Percentiles rank a stretch among this genome's conserved stretches.
phyloP scores from a whole-genome alignment of 2,329 filamentous ascomycete species.

The Xylaria sp. region DNA sequence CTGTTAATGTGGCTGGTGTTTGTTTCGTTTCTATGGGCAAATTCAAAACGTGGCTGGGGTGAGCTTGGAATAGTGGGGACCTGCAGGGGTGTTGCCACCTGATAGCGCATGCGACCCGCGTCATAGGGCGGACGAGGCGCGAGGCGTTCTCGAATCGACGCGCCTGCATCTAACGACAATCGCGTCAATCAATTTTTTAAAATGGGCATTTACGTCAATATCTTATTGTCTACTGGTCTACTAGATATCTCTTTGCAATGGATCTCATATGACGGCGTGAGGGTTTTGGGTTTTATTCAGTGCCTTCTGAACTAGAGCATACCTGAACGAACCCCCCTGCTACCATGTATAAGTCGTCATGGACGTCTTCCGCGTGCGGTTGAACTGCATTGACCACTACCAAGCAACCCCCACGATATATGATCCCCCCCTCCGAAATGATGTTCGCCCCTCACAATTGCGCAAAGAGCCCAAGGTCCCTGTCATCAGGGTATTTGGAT shows the following conservation, averaged over 20 bases:
- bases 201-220: neutral
- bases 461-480: slow-evolving; percentile 79
- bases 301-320: neutral
- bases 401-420: slow-evolving; percentile 81
- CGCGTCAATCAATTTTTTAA: slow-evolving; percentile 13
- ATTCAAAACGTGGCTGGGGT: slow-evolving; percentile 23
- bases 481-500: slow-evolving; percentile 89
- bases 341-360: slow-evolving; percentile 48
- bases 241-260: neutral
- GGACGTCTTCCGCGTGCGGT: slow-evolving; percentile 86
- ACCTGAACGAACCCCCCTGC: slow-evolving; percentile 1
- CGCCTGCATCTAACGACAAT: slow-evolving; percentile 27
- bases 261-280: slow-evolving; percentile 14
- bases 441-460: slow-evolving; percentile 67
- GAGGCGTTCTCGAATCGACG: slow-evolving; percentile 23
- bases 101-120: slow-evolving; percentile 37
- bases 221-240: neutral
- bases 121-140: slow-evolving; percentile 16
- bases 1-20: slow-evolving; percentile 31
- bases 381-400: slow-evolving; percentile 98
- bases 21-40: neutral
- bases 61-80: neutral
- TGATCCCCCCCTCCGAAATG: slow-evolving; percentile 80
- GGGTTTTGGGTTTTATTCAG: neutral
- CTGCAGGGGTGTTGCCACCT: slow-evolving; percentile 29